A percentile compares a stretch with the other conserved stretches of the same genome.
Conservation (phyloP, 768 basidiomycete species). For the Chalciporus pseudorubinellus region DNA sequence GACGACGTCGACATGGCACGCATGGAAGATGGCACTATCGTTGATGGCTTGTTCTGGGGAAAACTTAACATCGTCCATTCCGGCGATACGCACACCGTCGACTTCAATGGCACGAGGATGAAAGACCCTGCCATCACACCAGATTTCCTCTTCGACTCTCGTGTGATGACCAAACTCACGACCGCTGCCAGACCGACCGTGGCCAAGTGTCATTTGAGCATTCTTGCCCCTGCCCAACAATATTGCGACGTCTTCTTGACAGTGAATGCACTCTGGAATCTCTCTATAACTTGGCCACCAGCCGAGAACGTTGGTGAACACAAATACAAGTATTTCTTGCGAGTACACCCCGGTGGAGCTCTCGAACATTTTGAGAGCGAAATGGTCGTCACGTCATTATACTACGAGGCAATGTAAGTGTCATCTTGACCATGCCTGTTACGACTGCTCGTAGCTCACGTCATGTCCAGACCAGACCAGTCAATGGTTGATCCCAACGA, state of each 20-base stretch:
- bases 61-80: constrained; percentile 81
- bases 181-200: constrained; percentile 70
- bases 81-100: constrained; percentile 75
- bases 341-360: constrained; percentile 82
- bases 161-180: constrained; percentile 74
- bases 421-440: neutral
- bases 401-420: constrained; percentile 82
- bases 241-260: constrained; percentile 78
- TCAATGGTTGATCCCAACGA: constrained; percentile 73
- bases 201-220: constrained; percentile 73
- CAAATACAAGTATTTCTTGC: constrained; percentile 79
- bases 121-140: constrained; percentile 60
- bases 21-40: constrained; percentile 85
- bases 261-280: constrained; percentile 71
- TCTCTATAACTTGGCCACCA: constrained; percentile 75
- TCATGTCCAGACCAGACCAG: constrained; percentile 64
- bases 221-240: constrained; percentile 68
- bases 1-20: constrained; percentile 88
- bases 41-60: constrained; percentile 86
- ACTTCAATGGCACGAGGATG: constrained; percentile 78
- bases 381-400: constrained; percentile 74
- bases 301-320: constrained; percentile 64
- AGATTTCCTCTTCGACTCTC: constrained; percentile 73
- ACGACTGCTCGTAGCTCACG: constrained; percentile 1
- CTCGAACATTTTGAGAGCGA: constrained; percentile 85